phyloP scores from a whole-genome alignment of 192 early-diverging fungal genomes.

The Rhizophagus prolifer region DNA sequence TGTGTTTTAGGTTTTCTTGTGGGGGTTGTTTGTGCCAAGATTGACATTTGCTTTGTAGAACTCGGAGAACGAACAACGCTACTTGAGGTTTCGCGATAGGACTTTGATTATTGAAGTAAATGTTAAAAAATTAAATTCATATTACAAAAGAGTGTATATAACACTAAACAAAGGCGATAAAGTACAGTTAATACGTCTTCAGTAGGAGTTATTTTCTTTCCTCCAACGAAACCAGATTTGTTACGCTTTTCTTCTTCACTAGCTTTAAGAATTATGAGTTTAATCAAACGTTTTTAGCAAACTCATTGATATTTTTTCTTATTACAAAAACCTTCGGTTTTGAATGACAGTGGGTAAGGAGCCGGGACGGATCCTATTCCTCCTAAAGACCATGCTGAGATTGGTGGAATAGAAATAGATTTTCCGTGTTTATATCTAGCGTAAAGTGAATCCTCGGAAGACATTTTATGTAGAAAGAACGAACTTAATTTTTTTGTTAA shows the following conservation, averaged over 20 bases:
- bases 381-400: slow-evolving; percentile 14
- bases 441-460: slow-evolving; percentile 21
- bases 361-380: background rate
- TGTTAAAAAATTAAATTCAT: background rate
- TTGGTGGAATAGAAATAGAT: slow-evolving; percentile 13
- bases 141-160: background rate
- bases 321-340: background rate
- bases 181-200: background rate
- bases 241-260: background rate
- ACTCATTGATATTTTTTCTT: background rate
- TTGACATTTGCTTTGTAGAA: background rate
- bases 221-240: background rate
- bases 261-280: background rate
- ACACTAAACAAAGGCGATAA: background rate
- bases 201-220: background rate
- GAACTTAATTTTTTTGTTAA: too few relatives aligned
- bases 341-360: slow-evolving; percentile 22
- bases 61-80: slow-evolving; percentile 1
- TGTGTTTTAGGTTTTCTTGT: slow-evolving; percentile 5
- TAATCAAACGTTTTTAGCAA: background rate
- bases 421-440: slow-evolving; percentile 1
- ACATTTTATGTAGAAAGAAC: background rate
- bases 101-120: background rate
- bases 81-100: background rate
- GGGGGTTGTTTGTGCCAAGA: slow-evolving; percentile 24